Conservation (phyloP, 1,139 yeast genomes). For the Geotrichum europaeum region DNA sequence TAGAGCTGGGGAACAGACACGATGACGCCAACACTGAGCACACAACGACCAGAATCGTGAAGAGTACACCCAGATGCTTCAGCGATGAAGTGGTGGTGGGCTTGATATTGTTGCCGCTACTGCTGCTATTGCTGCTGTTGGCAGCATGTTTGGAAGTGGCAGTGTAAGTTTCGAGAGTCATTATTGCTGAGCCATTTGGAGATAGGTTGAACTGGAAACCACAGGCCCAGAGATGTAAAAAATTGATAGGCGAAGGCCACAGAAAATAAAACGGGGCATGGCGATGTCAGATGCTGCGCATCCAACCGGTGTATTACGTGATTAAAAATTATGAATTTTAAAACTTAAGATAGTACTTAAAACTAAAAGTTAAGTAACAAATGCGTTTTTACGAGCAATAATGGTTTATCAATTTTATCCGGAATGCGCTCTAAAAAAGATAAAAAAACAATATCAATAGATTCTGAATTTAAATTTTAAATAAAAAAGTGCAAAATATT, state of each 20-base stretch:
- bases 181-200: background rate
- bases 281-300: background rate
- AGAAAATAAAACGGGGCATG: background rate
- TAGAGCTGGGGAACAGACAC: background rate
- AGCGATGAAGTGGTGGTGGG: background rate
- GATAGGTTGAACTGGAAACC: background rate
- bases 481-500: no score
- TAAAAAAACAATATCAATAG: no score
- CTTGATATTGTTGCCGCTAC: background rate
- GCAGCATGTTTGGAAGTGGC: background rate
- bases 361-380: background rate
- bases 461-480: no score
- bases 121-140: background rate
- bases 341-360: background rate
- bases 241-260: background rate
- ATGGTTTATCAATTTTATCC: background rate
- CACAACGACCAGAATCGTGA: background rate
- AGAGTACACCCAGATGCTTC: background rate
- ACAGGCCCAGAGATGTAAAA: background rate
- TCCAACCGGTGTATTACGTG: background rate
- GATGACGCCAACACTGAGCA: background rate
- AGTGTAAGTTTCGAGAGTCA: constrained; percentile 8
- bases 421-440: no score
- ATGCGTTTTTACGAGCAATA: background rate
- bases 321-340: background rate